Conservation (phyloP, 2,329 filamentous ascomycete genomes). For the Fusarium sp. region DNA sequence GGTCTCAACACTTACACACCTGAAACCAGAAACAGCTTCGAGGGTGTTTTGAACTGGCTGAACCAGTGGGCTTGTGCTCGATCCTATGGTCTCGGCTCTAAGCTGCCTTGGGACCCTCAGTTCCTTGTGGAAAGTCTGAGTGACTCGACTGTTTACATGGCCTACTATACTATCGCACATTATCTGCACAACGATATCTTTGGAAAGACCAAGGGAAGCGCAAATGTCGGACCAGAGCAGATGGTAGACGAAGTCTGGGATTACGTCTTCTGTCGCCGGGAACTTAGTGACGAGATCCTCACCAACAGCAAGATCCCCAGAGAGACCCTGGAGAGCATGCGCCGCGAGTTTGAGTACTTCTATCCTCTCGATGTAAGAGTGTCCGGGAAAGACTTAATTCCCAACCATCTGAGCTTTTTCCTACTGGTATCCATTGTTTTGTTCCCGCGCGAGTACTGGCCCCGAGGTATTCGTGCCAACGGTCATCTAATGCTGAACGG, state of each 20-base stretch:
- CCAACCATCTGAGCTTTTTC: constrained; percentile 1
- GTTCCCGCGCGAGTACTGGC: constrained; percentile 91
- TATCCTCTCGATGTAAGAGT: constrained; percentile 92
- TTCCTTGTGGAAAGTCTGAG: constrained; percentile 94
- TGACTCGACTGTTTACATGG: constrained; percentile 94
- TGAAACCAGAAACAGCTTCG: constrained; percentile 84
- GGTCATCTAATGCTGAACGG: constrained; percentile 95
- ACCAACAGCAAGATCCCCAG: constrained; percentile 77
- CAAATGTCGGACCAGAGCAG: constrained; percentile 82
- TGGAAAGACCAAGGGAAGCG: constrained; percentile 77
- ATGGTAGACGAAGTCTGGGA: constrained; percentile 98
- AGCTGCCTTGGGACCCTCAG: constrained; percentile 91
- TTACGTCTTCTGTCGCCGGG: constrained; percentile 86
- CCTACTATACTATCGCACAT: constrained; percentile 77
- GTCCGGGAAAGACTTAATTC: constrained; percentile 84
- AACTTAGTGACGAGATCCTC: constrained; percentile 75
- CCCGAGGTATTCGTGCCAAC: constrained; percentile 85
- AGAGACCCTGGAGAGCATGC: constrained; percentile 81
- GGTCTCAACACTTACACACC: constrained; percentile 83
- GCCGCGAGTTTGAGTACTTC: constrained; percentile 95
- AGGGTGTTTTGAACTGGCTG: constrained; percentile 90
- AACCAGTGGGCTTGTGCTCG: constrained; percentile 96
- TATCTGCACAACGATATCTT: constrained; percentile 88
- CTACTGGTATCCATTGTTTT: constrained; percentile 72
- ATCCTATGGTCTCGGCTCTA: constrained; percentile 91